Evolutionary conservation across 2,329 filamentous ascomycete species (phyloP), one percentile per base, ranked within the genome.

Genomic region (Ophiostoma ulmi): DNA sequence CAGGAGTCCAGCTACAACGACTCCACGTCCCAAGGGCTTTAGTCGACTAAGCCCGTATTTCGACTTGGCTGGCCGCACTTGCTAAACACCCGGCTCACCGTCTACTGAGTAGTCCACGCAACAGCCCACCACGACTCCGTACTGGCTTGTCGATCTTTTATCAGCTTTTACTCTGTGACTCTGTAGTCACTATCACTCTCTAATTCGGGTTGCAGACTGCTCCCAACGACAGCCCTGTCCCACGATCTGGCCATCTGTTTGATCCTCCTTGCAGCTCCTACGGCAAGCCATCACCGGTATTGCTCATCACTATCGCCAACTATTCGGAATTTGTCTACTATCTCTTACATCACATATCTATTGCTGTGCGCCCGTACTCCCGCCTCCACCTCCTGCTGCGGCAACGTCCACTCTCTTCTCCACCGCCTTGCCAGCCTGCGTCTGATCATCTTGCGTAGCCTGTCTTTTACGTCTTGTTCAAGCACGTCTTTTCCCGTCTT

Each of bases 21-120:
- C 44, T 48, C 44, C 52, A 55, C 52, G 52, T 55, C 52, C 6
- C 14, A 44, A 44, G 39, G 39, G 39, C 39, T 17, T 44, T 1
- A 44, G 44, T 17, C 44, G 17, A n/a, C 44, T 55, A 55, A 55
- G 52, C 52, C 52, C 52, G 52, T 55, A 55, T 55, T 55, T n/a
- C 52, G 52, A 55, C 52, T 55, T 55, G 52, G 52, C 52, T 26
- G n/a, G 44, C 44, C 44, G 52, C n/a, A 55, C 52, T 22, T 55
- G 44, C 17, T 22, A 26, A 17, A 55, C 52, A 17, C 5, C n/a
- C 52, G 52, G 52, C 52, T 55, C 52, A 55, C 52, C 52, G 52
- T 55, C 52, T 22, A 55, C 8, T 48, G 13, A n/a, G 38, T 39
- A 39, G 44, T 20, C 44, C 44, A 48, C 17, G 44, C 44, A 31